phyloP scores from a whole-genome alignment of 176 grass and related monocot species.

The Juncus inflexus region DNA sequence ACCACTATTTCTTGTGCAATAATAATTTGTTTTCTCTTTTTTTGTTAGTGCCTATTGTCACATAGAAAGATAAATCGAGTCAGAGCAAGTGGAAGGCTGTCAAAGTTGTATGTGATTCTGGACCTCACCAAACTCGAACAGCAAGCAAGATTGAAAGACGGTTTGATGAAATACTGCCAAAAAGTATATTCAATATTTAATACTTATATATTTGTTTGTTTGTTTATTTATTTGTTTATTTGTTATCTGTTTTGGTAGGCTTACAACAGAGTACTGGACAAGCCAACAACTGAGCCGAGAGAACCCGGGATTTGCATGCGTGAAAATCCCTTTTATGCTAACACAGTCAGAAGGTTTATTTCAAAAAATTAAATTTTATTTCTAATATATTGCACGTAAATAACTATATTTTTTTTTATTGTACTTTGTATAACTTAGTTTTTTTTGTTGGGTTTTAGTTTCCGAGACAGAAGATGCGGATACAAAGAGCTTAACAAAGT shows the following conservation, averaged over 20 bases:
- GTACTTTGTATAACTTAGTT: not conserved
- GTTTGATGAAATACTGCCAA: conserved; percentile 93
- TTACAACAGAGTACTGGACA: conserved; percentile 97
- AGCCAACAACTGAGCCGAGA: conserved; percentile 92
- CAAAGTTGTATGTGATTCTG: conserved; percentile 51
- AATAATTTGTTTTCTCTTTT: no score
- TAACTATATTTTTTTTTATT: not conserved
- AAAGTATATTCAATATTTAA: conserved; percentile 46
- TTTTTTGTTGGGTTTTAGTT: conserved; percentile 50
- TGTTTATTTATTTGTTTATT: not conserved
- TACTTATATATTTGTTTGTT: not conserved
- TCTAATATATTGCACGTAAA: not conserved
- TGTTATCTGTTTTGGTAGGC: conserved; percentile 36
- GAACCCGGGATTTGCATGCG: conserved; percentile 99
- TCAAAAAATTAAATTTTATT: not conserved
- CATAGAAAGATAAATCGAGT: conserved; percentile 96
- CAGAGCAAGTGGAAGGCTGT: conserved; percentile 63
- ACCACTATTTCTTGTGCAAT: no score
- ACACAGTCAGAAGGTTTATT: conserved; percentile 81
- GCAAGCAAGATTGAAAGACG: conserved; percentile 84
- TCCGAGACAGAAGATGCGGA: conserved; percentile 95
- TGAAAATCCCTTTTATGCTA: conserved; percentile 96
- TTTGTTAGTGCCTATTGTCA: conserved; percentile 88
- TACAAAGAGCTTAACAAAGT: conserved; percentile 99
- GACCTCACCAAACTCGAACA: conserved; percentile 90